Evolutionary conservation across 202 grass and related monocot genomes (phyloP).

Genomic region (Saccharum hybrid): DNA sequence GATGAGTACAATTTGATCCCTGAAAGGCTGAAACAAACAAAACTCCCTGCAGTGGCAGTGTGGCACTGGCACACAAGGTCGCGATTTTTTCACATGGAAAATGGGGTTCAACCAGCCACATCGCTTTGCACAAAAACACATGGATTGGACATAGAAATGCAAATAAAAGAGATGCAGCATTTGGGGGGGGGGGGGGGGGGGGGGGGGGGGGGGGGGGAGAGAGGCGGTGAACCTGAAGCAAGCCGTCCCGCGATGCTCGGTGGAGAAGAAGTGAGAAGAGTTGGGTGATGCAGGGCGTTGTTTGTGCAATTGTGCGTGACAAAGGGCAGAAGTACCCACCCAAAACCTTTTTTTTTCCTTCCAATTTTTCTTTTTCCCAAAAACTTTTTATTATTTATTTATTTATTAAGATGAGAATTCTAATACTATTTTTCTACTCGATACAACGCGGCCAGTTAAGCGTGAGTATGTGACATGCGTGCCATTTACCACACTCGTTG

Average conservation of each 20-base stretch:
- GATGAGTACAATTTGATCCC: not conserved
- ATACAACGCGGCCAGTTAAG: too few species aligned
- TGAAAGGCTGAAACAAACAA: not conserved
- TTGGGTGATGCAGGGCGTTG: not conserved
- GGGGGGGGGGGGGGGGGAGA: too few species aligned
- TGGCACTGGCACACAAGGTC: too few species aligned
- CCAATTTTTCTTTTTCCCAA: too few species aligned
- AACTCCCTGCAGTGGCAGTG: not conserved
- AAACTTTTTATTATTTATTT: too few species aligned
- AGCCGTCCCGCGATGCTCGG: not conserved
- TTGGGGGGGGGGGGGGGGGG: not conserved
- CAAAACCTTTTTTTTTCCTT: too few species aligned
- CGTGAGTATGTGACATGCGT: too few species aligned
- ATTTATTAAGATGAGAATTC: too few species aligned
- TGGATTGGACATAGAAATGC: not conserved
- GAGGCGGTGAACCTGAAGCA: not conserved
- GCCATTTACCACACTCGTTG: too few species aligned
- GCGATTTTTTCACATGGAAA: too few species aligned
- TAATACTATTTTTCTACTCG: too few species aligned
- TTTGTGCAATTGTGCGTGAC: not conserved
- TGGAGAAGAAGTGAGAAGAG: not conserved
- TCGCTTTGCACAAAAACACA: not conserved
- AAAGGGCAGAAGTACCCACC: not conserved
- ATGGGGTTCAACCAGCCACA: not conserved
- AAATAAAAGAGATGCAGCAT: not conserved